Evolutionary conservation across 2,329 filamentous ascomycete genomes (phyloP).

Genomic region (Botrytis deweyae): DNA sequence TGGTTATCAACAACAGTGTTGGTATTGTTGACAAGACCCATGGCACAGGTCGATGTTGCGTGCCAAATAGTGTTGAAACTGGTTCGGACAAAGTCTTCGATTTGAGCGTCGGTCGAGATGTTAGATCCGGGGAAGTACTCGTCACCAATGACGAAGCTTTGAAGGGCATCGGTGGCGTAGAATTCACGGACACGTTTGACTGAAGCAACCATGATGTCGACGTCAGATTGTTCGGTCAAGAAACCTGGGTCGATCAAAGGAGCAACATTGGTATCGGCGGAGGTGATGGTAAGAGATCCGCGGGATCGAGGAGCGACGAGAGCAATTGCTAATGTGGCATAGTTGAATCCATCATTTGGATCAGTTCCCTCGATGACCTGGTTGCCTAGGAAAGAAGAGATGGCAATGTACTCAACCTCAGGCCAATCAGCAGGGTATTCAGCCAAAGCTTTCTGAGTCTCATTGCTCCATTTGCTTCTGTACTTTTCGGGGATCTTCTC

Average conservation of each 20-base stretch:
- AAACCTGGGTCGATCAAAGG: conserved; percentile 49
- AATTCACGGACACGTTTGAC: conserved; percentile 45
- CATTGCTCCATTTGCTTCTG: conserved; percentile 13
- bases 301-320: conserved; percentile 46
- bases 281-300: conserved; percentile 46
- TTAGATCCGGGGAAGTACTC: conserved; percentile 30
- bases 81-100: conserved; percentile 29
- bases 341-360: conserved; percentile 20
- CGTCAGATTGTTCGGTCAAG: conserved; percentile 45
- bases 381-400: conserved; percentile 17
- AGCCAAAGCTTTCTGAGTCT: conserved; percentile 1
- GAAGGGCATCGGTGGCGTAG: conserved; percentile 25
- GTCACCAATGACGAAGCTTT: conserved; percentile 23
- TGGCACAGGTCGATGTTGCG: conserved; percentile 56
- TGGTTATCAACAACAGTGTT: conserved; percentile 36
- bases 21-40: conserved; percentile 49
- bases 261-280: conserved; percentile 39
- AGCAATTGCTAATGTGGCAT: conserved; percentile 28
- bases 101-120: conserved; percentile 30
- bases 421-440: conserved; percentile 30
- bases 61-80: conserved; percentile 46
- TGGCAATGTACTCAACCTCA: conserved; percentile 28
- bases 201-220: conserved; percentile 45
- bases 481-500: conserved; percentile 26
- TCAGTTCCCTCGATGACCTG: conserved; percentile 13